phyloP scores from a whole-genome alignment of 345 rosid species.

The Aurinia saxatilis region DNA sequence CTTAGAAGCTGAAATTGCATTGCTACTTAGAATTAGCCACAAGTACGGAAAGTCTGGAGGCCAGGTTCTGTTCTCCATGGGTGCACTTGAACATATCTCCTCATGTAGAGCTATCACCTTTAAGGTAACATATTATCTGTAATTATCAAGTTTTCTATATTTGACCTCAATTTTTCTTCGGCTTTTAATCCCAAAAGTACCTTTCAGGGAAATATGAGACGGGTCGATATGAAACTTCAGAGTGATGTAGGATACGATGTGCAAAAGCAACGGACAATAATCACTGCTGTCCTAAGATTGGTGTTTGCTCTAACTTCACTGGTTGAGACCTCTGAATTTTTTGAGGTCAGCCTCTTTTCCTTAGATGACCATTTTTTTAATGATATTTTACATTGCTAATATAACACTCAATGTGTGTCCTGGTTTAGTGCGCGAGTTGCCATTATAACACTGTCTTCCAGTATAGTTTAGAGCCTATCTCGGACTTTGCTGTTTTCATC shows the following conservation, averaged over 20 bases:
- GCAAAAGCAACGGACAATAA: conserved; percentile 61
- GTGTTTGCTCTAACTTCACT: conserved; percentile 76
- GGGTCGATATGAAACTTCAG: conserved; percentile 50
- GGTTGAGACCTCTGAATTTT: conserved; percentile 69
- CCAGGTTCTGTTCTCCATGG: conserved; percentile 86
- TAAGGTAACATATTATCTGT: conserved; percentile 42
- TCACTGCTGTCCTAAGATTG: conserved; percentile 66
- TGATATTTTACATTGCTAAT: conserved; percentile 2
- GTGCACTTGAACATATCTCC: conserved; percentile 75
- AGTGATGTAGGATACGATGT: conserved; percentile 45
- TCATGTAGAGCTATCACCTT: conserved; percentile 61
- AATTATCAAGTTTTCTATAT: conserved; percentile 3
- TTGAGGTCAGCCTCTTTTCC: conserved; percentile 54
- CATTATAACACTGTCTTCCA: background rate
- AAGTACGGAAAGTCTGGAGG: conserved; percentile 93
- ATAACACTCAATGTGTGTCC: background rate
- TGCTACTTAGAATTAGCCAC: conserved; percentile 79
- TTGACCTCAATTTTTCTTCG: conserved; percentile 1
- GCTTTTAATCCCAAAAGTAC: conserved; percentile 21
- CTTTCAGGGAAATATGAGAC: conserved; percentile 64
- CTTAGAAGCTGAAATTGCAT: conserved; percentile 76
- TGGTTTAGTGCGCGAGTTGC: background rate
- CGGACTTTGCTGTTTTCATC: too few relatives aligned
- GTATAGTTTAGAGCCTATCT: background rate
- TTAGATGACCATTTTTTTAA: background rate